A percentile compares a stretch with the other conserved stretches of the same genome.
These are phyloP conservation scores for Soucietia sequanensis DNA, from an alignment of 805 yeast genomes.

Conservation along the genomic window DNA sequence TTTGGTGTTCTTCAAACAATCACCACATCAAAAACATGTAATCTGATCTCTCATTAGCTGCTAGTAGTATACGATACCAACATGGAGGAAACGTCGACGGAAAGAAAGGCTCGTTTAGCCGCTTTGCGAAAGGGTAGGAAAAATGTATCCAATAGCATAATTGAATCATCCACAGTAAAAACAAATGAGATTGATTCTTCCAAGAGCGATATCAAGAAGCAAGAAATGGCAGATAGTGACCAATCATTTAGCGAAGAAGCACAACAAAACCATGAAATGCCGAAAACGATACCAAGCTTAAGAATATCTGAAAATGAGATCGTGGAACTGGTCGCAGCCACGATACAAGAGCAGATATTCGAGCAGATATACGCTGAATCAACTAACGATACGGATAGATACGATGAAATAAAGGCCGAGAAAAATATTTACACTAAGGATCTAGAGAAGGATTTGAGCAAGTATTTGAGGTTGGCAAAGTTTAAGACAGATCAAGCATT, in stretches of 20 bases:
- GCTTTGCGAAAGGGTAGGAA: slow-evolving; percentile 12
- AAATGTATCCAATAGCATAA: too few species aligned
- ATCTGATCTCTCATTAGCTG: too few species aligned
- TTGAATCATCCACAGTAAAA: too few species aligned
- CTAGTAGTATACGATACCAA: too few species aligned
- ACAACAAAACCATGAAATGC: not conserved
- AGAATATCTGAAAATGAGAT: slow-evolving; percentile 18
- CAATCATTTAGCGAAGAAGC: too few species aligned
- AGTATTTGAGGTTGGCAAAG: slow-evolving; percentile 24
- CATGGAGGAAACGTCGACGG: slow-evolving; percentile 6
- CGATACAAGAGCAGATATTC: slow-evolving; percentile 20
- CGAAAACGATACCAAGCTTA: slow-evolving; percentile 4
- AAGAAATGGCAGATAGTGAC: too few species aligned
- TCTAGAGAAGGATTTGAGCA: slow-evolving; percentile 26
- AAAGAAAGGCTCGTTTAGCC: slow-evolving; percentile 19
- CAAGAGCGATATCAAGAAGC: too few species aligned
- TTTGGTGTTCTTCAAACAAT: too few species aligned
- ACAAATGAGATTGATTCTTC: too few species aligned
- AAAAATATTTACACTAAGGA: slow-evolving; percentile 23
- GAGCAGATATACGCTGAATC: slow-evolving; percentile 5
- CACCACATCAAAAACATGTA: too few species aligned
- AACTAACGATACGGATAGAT: too few species aligned
- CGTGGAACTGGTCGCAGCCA: slow-evolving; percentile 25
- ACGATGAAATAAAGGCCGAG: slow-evolving; percentile 1
- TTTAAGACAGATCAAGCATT: slow-evolving; percentile 25